Base-by-base conservation (phyloP, 176 grass and related monocot species). In the Cocos nucifera region DNA sequence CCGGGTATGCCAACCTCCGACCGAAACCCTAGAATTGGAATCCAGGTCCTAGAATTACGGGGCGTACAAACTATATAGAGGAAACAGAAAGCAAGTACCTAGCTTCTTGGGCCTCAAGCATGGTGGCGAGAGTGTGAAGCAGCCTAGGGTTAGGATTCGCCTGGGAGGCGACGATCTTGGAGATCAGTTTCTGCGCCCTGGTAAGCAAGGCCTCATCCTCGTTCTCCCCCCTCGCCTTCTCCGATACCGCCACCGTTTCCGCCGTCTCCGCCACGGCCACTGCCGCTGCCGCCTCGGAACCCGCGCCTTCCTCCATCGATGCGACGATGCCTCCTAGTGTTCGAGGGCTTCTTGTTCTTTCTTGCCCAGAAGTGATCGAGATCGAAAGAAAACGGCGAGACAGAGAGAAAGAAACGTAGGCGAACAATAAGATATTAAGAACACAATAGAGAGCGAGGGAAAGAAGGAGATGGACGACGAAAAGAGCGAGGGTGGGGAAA, bases 111-210 rank as follows among this genome's bases (percentile, higher is more conserved):
- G n/a, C 58, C 70, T 97, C 92, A n/a, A 81, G 77, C 25, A 97
- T 82, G 75, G 87, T 78, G 20, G 93, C 84, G 57, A 97, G 87
- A 44, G 87, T 90, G 56, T 92, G 93, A 30, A 92, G 82, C 48
- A 88, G 80, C 54, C 82, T 83, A 29, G 93, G 87, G 49, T 88
- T 97, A 57, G 87, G 93, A 32, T 82, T 80, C 51, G 15, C 20
- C 78, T 88, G 84, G 19, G 66, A 70, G 8, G 80, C 81, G 50
- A 91, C 22, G 64, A 88, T 69, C 72, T 85, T 71, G 3, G 70
- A 66, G 32, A 97, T 73, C 17, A 92, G 1, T 30, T 25, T 51
- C 73, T 88, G 87, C 54, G 79, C 87, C 62, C 74, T 77, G 18
- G 77, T 73, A 16, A 97, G 15, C 62, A 87, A 62, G 18, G 66